Evolutionary conservation across 163 green algal species (phyloP).

Genomic region (Smithsoniella earleae): DNA sequence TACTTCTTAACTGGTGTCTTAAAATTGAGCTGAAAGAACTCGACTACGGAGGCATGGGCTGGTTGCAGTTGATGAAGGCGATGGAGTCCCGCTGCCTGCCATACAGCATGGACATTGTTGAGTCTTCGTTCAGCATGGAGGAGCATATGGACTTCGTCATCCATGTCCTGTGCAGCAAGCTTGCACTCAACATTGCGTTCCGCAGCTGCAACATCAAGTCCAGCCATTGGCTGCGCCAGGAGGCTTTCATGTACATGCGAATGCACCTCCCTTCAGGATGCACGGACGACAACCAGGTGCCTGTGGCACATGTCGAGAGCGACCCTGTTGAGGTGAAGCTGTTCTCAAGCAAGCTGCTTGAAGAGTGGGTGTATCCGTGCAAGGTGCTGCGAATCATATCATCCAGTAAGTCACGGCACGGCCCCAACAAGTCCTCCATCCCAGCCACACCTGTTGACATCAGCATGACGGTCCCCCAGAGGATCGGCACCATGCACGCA

Average conservation of each 20-base stretch:
- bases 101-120: conserved; percentile 16
- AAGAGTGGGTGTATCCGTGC: conserved; percentile 23
- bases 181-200: neutral
- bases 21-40: neutral
- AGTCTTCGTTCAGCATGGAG: neutral
- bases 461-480: neutral
- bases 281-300: conserved; percentile 13
- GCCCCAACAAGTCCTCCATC: neutral
- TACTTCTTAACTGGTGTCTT: neutral
- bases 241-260: neutral
- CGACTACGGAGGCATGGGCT: neutral
- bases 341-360: neutral
- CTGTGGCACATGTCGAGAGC: neutral
- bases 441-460: conserved; percentile 1
- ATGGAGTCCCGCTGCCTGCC: conserved; percentile 11
- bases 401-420: no score
- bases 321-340: neutral
- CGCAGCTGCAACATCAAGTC: neutral
- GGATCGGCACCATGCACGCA: neutral
- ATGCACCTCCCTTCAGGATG: neutral
- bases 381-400: no score
- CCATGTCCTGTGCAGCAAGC: neutral
- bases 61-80: neutral
- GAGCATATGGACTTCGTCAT: neutral
- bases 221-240: neutral